A percentile compares a stretch with the other conserved stretches of the same genome.
Evolutionary conservation across 176 grass and related monocot genomes (phyloP).

Genomic region (Carex kokanica): DNA sequence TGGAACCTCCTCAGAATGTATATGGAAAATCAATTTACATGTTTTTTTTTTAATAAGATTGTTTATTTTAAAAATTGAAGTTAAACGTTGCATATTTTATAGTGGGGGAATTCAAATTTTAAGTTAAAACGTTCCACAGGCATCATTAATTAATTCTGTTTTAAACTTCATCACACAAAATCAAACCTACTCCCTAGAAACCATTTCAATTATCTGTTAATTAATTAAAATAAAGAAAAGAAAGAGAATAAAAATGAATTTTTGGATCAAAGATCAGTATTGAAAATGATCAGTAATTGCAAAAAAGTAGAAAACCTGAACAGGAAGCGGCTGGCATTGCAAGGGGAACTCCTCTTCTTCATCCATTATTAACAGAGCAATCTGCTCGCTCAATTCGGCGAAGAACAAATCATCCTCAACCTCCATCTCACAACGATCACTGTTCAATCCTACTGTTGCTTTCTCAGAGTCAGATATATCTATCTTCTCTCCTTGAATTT

Average conservation of each 20-base stretch:
- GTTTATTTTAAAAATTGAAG: not conserved
- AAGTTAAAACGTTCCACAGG: too few species aligned
- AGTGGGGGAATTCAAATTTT: too few species aligned
- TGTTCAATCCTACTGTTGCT: not conserved
- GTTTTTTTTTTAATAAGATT: not conserved
- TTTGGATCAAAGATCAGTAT: not conserved
- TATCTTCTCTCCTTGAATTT: not conserved
- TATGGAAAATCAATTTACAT: not conserved
- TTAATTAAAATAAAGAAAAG: too few species aligned
- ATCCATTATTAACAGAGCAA: conserved; percentile 89
- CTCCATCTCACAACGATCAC: conserved; percentile 27
- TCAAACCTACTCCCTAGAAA: not conserved
- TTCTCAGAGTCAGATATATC: not conserved
- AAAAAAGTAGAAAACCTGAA: not conserved
- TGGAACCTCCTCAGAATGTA: not conserved
- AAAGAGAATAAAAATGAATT: not conserved
- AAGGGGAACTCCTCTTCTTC: conserved; percentile 72
- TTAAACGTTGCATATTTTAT: not conserved
- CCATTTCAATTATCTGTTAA: not conserved
- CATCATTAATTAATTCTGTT: too few species aligned
- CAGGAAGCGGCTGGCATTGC: conserved; percentile 39
- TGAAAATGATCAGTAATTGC: not conserved
- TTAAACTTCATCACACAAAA: not conserved
- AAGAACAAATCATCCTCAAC: conserved; percentile 85
- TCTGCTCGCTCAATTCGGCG: conserved; percentile 93